Evolutionary conservation across 176 grass and related monocot species (phyloP).

Genomic region (Avena atlantica): DNA sequence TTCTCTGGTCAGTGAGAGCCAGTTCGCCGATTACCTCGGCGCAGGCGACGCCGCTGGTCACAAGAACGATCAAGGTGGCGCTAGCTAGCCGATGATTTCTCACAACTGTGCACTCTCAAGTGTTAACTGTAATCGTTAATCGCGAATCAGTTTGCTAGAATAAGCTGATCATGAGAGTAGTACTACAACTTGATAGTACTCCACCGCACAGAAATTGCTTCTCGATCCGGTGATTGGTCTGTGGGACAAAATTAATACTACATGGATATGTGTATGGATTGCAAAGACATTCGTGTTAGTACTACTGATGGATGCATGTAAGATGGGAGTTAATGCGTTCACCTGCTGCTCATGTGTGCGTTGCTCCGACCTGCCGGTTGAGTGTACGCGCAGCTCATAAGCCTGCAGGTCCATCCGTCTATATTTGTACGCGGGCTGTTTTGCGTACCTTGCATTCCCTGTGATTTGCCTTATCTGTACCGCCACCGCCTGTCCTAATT

Average conservation of each 20-base stretch:
- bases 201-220: background rate
- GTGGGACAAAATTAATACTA: background rate
- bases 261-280: background rate
- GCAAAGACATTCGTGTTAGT: background rate
- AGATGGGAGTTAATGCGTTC: slow-evolving; percentile 29
- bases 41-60: background rate
- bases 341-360: slow-evolving; percentile 36
- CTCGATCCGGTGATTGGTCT: background rate
- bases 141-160: no score
- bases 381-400: slow-evolving; percentile 20
- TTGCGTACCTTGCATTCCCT: background rate
- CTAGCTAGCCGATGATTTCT: background rate
- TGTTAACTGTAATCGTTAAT: no score
- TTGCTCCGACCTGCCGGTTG: background rate
- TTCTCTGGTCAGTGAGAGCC: slow-evolving; percentile 52
- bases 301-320: background rate
- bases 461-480: background rate
- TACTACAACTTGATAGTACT: no score
- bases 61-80: slow-evolving; percentile 25
- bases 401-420: slow-evolving; percentile 33
- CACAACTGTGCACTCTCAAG: no score
- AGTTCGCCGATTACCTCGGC: slow-evolving; percentile 7
- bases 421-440: background rate
- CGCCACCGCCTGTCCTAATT: background rate
- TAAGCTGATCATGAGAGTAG: no score